Evolutionary conservation across 2,329 filamentous ascomycete genomes (phyloP).

Genomic region (Hirsutella rhossiliensis): DNA sequence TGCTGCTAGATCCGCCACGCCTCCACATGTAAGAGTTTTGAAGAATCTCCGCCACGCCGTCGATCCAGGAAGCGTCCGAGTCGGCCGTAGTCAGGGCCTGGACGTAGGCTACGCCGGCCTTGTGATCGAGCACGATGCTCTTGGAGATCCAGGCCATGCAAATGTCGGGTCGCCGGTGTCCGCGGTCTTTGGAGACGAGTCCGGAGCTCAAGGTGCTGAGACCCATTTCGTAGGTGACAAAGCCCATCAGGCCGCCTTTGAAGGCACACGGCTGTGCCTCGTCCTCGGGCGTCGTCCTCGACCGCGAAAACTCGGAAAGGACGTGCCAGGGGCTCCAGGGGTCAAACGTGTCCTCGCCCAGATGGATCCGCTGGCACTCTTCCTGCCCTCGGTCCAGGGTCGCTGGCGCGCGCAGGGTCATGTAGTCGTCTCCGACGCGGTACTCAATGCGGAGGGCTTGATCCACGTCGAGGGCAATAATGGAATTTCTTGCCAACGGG

Average conservation of each 20-base stretch:
- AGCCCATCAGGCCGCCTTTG: conserved; percentile 75
- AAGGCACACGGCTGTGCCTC: conserved; percentile 38
- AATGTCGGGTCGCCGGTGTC: conserved; percentile 50
- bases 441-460: conserved; percentile 47
- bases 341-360: conserved; percentile 13
- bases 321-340: conserved; percentile 35
- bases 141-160: conserved; percentile 66
- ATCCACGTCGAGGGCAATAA: conserved; percentile 55
- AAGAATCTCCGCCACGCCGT: conserved; percentile 15
- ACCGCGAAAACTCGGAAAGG: conserved; percentile 31
- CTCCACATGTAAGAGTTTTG: conserved; percentile 21
- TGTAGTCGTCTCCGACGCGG: conserved; percentile 32
- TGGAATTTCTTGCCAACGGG: conserved; percentile 48
- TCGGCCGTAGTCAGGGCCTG: conserved; percentile 32
- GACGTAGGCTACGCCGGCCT: conserved; percentile 45
- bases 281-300: conserved; percentile 10
- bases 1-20: conserved; percentile 3
- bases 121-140: conserved; percentile 68
- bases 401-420: conserved; percentile 14
- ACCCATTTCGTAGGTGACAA: conserved; percentile 74
- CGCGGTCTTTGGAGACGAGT: conserved; percentile 12
- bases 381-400: conserved; percentile 7
- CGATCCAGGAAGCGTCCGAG: conserved; percentile 19
- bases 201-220: conserved; percentile 28
- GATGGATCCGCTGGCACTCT: conserved; percentile 14